Base-by-base conservation (phyloP, 2,329 filamentous ascomycete genomes). In the Aspergillus japonicus region DNA sequence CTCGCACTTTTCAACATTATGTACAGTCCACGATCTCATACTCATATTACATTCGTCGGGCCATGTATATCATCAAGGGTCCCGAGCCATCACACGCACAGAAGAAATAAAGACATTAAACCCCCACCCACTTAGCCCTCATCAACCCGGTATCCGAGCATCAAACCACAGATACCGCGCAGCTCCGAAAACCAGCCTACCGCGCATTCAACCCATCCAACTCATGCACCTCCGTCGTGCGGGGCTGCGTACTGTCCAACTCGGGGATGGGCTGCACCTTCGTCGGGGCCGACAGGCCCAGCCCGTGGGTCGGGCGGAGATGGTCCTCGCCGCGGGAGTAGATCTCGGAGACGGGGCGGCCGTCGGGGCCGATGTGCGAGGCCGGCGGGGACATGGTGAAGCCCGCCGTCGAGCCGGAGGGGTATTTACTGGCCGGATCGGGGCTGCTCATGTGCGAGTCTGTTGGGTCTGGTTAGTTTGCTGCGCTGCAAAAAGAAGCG, bases 391-490 rank as follows among this genome's bases (percentile, higher is more conserved):
- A 44, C 39, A 44, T 44, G 39, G 16, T 35, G 33, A 12, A 35
- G 11, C 33, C 14, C 5, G 5, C 39, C 16, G 39, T 16, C n/a
- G 16, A 44, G 39, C 39, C 39, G 39, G 14, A n/a, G 14, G 39
- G 39, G 39, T 44, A 44, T 44, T 44, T 44, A 14, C 14, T 16
- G 39, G 39, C 16, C 2, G 39, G 39, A 14, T 44, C 39, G 39
- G 39, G 39, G 39, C 39, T 44, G 16, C 39, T 19, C 14, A 44
- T 16, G n/a, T 16, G 39, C 16, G 39, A 44, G 19, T 44, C 39
- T 44, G 7, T 0, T 8, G 0, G 1, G 23, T 23, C 8, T 7
- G 5, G 4, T 44, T 8, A 44, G 39, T 4, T 7, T 1, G 1
- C 11, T 35, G 33, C 33, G 14, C 33, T 16, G 33, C 21, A 21